Evolutionary conservation across 345 rosid genomes (phyloP), one percentile per base, ranked within the genome.

Genomic region (Rhizophora mangle): DNA sequence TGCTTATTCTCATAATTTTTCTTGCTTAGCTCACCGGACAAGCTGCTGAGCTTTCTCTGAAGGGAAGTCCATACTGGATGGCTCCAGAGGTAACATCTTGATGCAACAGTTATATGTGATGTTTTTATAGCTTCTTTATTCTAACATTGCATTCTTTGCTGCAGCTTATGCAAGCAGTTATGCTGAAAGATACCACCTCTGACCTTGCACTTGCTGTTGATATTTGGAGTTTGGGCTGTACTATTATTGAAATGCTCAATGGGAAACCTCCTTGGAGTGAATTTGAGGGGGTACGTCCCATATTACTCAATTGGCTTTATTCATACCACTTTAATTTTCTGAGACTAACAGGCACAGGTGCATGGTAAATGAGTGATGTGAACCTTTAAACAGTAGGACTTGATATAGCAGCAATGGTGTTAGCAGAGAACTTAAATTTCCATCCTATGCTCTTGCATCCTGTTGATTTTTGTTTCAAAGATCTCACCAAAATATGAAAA

Each of bases 1-100:
- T 24, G 18, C 31, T 57, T 19, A 26, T 52, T 68, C 65, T 68
- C 64, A 6, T 20, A 36, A 30, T 67, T 10, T 69, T 67, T 82
- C 60, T 68, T 80, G 54, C 74, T 74, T 82, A 92, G 99, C 96
- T 92, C 76, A 82, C 88, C 2, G 96, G 99, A 60, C 97, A 87
- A 83, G 81, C 83, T 76, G 89, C 91, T 72, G 96, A 86, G 75
- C 96, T 95, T 32, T 95, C 99, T 74, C 67, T 95, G 51, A 95
- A 87, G 72, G 97, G 99, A 80, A 95, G 97, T 67, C 99, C 99
- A 20, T 84, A 95, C 72, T 95, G 99, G 99, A 95, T 92, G 99
- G 97, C 97, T 75, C 99, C 99, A 63, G 99, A 95, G 96, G 99
- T 95, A 84, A 62, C 67, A 57, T 62, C 46, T 53, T 64, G 39